phyloP scores from a whole-genome alignment of 495 filamentous ascomycete species.

The Penicillium ochrochloron region DNA sequence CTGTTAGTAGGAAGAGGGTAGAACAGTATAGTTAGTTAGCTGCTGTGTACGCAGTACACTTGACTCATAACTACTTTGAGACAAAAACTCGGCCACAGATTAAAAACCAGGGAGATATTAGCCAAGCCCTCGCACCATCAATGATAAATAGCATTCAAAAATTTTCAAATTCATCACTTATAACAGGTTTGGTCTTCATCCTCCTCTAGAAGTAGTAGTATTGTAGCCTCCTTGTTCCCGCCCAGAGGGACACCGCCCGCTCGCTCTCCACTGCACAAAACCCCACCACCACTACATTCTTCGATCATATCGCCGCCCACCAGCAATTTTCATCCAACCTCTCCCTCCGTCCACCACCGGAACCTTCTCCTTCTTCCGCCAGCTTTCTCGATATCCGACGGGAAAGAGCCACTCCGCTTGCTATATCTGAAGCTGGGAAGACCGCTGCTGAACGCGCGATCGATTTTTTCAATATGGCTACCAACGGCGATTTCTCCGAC shows the following conservation, averaged over 20 bases:
- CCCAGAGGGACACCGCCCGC: slow-evolving; percentile 40
- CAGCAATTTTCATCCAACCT: slow-evolving; percentile 49
- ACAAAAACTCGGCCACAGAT: not conserved
- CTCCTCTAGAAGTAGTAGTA: not conserved
- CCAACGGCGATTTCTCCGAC: slow-evolving; percentile 67
- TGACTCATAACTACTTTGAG: not conserved
- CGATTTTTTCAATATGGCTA: slow-evolving; percentile 58
- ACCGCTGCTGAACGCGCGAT: slow-evolving; percentile 23
- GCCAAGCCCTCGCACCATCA: not conserved
- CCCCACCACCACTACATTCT: slow-evolving; percentile 38
- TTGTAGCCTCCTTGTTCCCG: not conserved
- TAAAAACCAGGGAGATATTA: not conserved
- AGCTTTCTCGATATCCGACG: slow-evolving; percentile 7
- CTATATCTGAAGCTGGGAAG: slow-evolving; percentile 4
- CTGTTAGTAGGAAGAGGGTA: not conserved
- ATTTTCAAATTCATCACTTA: not conserved
- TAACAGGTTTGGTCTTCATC: not conserved
- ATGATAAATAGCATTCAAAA: not conserved
- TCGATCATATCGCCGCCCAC: slow-evolving; percentile 50
- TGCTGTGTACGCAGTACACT: not conserved
- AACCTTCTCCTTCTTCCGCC: slow-evolving; percentile 19
- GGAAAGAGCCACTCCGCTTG: slow-evolving; percentile 5
- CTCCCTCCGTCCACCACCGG: slow-evolving; percentile 30
- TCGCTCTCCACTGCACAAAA: slow-evolving; percentile 54
- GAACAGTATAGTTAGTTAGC: not conserved